phyloP scores from a whole-genome alignment of 23 red algal species.

The Gracilaria domingensis region DNA sequence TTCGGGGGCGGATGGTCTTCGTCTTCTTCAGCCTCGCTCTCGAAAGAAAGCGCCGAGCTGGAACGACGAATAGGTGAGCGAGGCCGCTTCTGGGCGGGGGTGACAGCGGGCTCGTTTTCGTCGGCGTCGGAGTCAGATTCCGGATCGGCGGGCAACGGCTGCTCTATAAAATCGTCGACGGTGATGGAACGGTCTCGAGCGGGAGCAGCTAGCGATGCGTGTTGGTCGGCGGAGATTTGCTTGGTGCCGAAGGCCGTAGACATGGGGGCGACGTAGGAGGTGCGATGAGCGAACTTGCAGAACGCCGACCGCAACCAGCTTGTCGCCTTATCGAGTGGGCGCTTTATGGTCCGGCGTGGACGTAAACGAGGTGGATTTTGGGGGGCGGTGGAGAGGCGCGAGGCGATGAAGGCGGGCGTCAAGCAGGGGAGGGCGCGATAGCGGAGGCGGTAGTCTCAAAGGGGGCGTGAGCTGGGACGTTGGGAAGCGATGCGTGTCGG shows the following conservation, averaged over 20 bases:
- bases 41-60: slow-evolving; percentile 6
- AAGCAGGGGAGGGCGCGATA: no score
- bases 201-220: slow-evolving; percentile 26
- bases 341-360: slow-evolving; percentile 1
- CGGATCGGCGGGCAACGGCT: slow-evolving; percentile 1
- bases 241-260: slow-evolving; percentile 31
- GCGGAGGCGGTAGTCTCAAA: no score
- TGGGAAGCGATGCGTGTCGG: no score
- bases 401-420: no score
- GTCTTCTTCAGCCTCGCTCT: slow-evolving; percentile 25
- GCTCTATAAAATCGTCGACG: slow-evolving; percentile 35
- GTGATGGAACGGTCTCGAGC: slow-evolving; percentile 18
- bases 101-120: slow-evolving; percentile 19
- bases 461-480: no score
- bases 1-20: neutral
- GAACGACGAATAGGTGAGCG: slow-evolving; percentile 13
- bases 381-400: neutral
- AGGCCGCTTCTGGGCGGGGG: neutral
- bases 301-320: slow-evolving; percentile 46
- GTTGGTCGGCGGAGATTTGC: slow-evolving; percentile 40
- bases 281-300: slow-evolving; percentile 43
- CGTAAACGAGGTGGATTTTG: neutral
- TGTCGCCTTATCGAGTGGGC: neutral
- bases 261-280: slow-evolving; percentile 19
- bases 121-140: slow-evolving; percentile 30